These are phyloP conservation scores for Afroboletus lepidellus DNA, from an alignment of 1,284 basidiomycete genomes.

Conservation along the genomic window DNA sequence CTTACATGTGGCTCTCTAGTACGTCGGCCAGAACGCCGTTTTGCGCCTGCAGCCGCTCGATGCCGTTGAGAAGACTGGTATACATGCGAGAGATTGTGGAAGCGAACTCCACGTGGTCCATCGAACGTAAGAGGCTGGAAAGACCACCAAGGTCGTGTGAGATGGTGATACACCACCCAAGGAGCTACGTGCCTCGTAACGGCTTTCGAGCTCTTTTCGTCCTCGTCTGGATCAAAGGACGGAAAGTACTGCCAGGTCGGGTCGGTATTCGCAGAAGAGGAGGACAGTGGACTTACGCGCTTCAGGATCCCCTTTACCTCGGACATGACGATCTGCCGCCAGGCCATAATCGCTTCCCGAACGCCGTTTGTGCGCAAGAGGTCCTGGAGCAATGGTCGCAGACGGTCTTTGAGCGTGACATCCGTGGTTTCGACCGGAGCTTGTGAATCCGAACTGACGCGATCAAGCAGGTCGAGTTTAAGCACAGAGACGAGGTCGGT, in stretches of 20 bases:
- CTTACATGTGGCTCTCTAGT: conserved; percentile 50
- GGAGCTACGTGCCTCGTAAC: conserved; percentile 35
- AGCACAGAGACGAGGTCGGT: conserved; percentile 74
- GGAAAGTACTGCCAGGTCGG: conserved; percentile 48
- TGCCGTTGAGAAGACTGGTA: conserved; percentile 60
- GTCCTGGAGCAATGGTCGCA: conserved; percentile 73
- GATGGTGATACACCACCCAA: conserved; percentile 4
- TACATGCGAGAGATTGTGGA: conserved; percentile 64
- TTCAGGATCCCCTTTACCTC: conserved; percentile 65
- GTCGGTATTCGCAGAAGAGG: conserved; percentile 9
- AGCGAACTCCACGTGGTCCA: conserved; percentile 73
- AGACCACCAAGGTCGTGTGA: conserved; percentile 41
- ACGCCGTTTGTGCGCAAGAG: conserved; percentile 75
- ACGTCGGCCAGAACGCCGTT: conserved; percentile 61
- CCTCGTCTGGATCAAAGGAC: conserved; percentile 54
- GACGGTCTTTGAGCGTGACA: conserved; percentile 52
- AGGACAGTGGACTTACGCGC: conserved; percentile 42
- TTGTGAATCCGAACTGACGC: conserved; percentile 38
- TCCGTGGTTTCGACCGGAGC: conserved; percentile 34
- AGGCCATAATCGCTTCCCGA: conserved; percentile 68
- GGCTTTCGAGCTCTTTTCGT: conserved; percentile 40
- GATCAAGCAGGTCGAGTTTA: conserved; percentile 62
- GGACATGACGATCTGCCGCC: conserved; percentile 73
- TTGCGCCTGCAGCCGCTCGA: conserved; percentile 74
- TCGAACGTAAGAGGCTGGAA: conserved; percentile 58